Evolutionary conservation across 2,329 filamentous ascomycete species (phyloP), one percentile per base, ranked within the genome.

Genomic region (Zymoseptoria brevis): DNA sequence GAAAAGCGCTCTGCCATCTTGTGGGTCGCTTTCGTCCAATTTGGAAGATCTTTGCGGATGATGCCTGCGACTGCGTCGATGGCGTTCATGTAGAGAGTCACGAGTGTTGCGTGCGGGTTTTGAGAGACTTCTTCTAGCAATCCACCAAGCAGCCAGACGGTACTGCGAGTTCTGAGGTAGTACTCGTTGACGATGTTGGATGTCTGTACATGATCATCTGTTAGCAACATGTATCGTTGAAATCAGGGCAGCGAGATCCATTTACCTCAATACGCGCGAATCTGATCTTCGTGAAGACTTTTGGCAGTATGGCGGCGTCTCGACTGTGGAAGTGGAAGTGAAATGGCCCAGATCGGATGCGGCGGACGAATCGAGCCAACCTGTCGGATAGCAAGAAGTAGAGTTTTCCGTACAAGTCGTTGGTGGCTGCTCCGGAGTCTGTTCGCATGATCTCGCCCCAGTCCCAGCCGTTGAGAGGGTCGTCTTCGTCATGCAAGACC

Each of bases 21-120:
- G 26, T 29, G 26, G 26, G 7, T 29, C 26, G 26, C 26, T 1
- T 29, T 29, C 7, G 8, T 29, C 26, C 26, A 29, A 29, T 8
- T 8, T 29, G 26, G 26, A 29, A 8, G 26, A 29, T 29, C 26
- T 8, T 8, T 29, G 7, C 8, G 26, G 26, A 29, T 8, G 26
- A 29, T 29, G 8, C 8, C 8, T 29, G 26, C 26, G 26, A 29
- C 26, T 8, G 26, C 26, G 8, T 29, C 26, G 8, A 74, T 62
- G 1, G 73, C 75, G 60, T 76, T 76, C 54, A 75, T 62, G 68
- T 76, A 79, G 1, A 77, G 68, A 9, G 73, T 71, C 13, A 80
- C 57, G 0, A 79, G 66, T 0, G 75, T 75, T 1, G 77, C 76
- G 29, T 75, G 67, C 0, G 72, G 70, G 58, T 78, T 79, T 4